Percentiles rank a stretch among this genome's conserved stretches.
These are phyloP conservation scores for Eucalyptus cladocalyx DNA, from an alignment of 345 rosid genomes.

Conservation along the genomic window DNA sequence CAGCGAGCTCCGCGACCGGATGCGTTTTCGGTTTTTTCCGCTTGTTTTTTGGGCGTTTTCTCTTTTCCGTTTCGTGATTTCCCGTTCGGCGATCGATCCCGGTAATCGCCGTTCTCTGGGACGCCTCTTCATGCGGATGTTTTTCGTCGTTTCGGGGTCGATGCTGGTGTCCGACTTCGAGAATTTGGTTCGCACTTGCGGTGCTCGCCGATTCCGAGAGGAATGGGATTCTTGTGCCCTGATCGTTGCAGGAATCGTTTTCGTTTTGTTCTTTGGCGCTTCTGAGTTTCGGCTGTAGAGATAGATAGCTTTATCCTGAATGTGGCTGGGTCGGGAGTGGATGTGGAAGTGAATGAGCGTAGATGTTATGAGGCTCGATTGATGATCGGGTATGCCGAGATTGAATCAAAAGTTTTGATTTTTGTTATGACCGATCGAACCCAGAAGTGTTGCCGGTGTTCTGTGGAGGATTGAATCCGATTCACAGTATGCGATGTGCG, in stretches of 20 bases:
- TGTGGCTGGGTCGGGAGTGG: not conserved
- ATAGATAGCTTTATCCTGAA: not conserved
- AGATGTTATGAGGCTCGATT: not conserved
- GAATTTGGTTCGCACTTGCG: not conserved
- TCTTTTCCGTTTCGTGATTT: not conserved
- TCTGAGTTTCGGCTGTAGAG: not conserved
- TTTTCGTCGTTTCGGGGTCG: not conserved
- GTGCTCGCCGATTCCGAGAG: not conserved
- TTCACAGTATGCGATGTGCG: not conserved
- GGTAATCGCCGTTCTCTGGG: not conserved
- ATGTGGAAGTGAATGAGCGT: not conserved
- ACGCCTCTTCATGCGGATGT: not conserved
- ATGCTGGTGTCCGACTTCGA: not conserved
- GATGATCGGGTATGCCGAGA: not conserved
- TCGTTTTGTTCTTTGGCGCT: not conserved
- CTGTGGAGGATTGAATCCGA: not conserved
- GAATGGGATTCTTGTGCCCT: fast-evolving
- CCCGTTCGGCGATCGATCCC: not conserved
- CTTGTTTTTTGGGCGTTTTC: not conserved
- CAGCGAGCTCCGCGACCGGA: not conserved
- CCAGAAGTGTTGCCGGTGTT: not conserved
- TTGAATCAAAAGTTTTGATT: not conserved
- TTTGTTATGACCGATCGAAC: not conserved
- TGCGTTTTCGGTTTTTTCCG: not conserved
- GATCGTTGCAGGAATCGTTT: not conserved